phyloP scores from a whole-genome alignment of 768 basidiomycete species.

The Suillus decipiens region DNA sequence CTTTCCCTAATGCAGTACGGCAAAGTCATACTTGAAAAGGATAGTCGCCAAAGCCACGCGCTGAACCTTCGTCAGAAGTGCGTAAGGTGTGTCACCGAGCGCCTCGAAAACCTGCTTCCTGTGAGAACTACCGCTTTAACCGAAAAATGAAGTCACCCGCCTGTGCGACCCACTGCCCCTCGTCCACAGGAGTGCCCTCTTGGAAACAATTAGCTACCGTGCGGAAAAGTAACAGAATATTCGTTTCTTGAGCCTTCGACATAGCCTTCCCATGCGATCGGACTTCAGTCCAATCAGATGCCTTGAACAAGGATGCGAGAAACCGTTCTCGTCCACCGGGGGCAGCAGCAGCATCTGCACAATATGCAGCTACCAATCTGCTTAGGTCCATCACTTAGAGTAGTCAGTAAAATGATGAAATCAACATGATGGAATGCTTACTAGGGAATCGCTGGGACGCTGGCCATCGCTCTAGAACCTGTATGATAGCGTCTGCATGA shows the following conservation, averaged over 20 bases:
- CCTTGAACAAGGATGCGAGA: conserved; percentile 63
- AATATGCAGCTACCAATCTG: conserved; percentile 71
- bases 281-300: conserved; percentile 58
- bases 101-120: conserved; percentile 55
- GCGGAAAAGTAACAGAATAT: conserved; percentile 77
- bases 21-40: conserved; percentile 76
- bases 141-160: conserved; percentile 31
- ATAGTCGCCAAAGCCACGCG: conserved; percentile 80
- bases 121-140: conserved; percentile 13
- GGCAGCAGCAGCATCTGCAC: conserved; percentile 50
- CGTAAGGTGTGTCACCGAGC: conserved; percentile 52
- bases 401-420: background rate
- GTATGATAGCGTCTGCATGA: conserved; percentile 63
- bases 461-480: conserved; percentile 77
- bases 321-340: conserved; percentile 50
- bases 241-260: conserved; percentile 79
- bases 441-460: conserved; percentile 71
- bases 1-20: background rate
- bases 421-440: conserved; percentile 27
- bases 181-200: conserved; percentile 45
- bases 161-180: conserved; percentile 52
- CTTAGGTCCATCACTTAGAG: conserved; percentile 79
- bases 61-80: conserved; percentile 63
- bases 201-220: conserved; percentile 80
- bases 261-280: conserved; percentile 55